A percentile compares a stretch with the other conserved stretches of the same genome.
These are phyloP conservation scores for Cnidoscolus chayamansa DNA, from an alignment of 441 rosid species.

Conservation along the genomic window DNA sequence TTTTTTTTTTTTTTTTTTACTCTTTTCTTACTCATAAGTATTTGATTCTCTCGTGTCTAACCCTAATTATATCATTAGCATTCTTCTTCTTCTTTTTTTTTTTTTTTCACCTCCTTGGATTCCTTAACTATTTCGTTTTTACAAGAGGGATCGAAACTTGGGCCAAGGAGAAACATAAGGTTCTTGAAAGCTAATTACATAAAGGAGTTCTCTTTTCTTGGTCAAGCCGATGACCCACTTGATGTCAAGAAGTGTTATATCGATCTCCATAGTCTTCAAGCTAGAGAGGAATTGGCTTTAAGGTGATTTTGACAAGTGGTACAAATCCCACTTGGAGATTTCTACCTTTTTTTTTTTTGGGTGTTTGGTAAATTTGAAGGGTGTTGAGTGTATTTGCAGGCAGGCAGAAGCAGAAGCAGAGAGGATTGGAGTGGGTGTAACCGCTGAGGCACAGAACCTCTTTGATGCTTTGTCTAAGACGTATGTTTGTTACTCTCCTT, in stretches of 20 bases:
- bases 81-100: neutral
- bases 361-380: neutral
- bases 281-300: conserved; percentile 71
- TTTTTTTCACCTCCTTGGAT: neutral
- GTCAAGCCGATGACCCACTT: conserved; percentile 77
- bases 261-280: conserved; percentile 55
- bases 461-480: conserved; percentile 90
- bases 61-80: neutral
- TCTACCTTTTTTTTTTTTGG: conserved; percentile 1
- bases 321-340: neutral
- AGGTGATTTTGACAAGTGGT: conserved; percentile 39
- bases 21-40: neutral
- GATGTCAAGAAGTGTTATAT: conserved; percentile 52
- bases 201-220: conserved; percentile 53
- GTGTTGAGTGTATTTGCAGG: conserved; percentile 38
- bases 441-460: conserved; percentile 73
- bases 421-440: conserved; percentile 89
- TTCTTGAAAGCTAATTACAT: conserved; percentile 76
- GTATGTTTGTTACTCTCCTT: conserved; percentile 31
- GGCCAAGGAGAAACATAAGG: conserved; percentile 62
- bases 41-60: neutral
- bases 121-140: conserved; percentile 39
- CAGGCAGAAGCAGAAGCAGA: conserved; percentile 86
- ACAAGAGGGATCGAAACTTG: conserved; percentile 78
- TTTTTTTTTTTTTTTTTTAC: neutral